Conservation (phyloP, 768 basidiomycete species). For the Boletus huronensis region DNA sequence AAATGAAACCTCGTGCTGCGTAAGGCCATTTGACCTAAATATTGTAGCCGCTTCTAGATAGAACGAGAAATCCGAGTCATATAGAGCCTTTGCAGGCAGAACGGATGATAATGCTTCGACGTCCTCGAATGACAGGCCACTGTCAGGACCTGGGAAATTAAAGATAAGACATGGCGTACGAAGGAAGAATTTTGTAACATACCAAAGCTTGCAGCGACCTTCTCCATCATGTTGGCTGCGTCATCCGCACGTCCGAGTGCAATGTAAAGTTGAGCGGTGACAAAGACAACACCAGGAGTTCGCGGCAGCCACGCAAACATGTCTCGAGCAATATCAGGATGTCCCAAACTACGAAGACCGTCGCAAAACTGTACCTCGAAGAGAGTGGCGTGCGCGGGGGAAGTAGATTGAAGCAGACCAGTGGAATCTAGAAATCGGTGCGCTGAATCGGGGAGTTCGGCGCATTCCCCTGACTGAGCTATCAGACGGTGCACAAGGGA, state of each 20-base stretch:
- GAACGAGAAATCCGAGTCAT: slow-evolving; percentile 65
- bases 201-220: slow-evolving; percentile 76
- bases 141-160: slow-evolving; percentile 41
- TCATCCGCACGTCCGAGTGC: slow-evolving; percentile 68
- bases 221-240: slow-evolving; percentile 68
- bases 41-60: slow-evolving; percentile 75
- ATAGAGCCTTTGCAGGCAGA: slow-evolving; percentile 53
- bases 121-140: slow-evolving; percentile 55
- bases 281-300: slow-evolving; percentile 71
- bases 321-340: slow-evolving; percentile 57
- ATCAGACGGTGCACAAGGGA: slow-evolving; percentile 66
- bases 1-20: slow-evolving; percentile 68
- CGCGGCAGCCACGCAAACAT: slow-evolving; percentile 76
- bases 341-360: slow-evolving; percentile 59
- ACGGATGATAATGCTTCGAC: slow-evolving; percentile 57
- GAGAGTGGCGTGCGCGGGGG: slow-evolving; percentile 63
- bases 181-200: slow-evolving; percentile 26
- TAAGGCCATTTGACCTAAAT: slow-evolving; percentile 57
- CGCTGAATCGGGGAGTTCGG: slow-evolving; percentile 54
- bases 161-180: not conserved
- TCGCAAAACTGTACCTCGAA: slow-evolving; percentile 75
- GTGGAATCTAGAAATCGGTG: slow-evolving; percentile 68
- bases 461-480: slow-evolving; percentile 45
- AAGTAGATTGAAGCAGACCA: slow-evolving; percentile 64
- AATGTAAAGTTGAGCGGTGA: slow-evolving; percentile 65